Percentiles rank a stretch among this genome's conserved stretches.
These are phyloP conservation scores for Aspergillus neoniger DNA, from an alignment of 2,329 filamentous ascomycete genomes.

Conservation along the genomic window DNA sequence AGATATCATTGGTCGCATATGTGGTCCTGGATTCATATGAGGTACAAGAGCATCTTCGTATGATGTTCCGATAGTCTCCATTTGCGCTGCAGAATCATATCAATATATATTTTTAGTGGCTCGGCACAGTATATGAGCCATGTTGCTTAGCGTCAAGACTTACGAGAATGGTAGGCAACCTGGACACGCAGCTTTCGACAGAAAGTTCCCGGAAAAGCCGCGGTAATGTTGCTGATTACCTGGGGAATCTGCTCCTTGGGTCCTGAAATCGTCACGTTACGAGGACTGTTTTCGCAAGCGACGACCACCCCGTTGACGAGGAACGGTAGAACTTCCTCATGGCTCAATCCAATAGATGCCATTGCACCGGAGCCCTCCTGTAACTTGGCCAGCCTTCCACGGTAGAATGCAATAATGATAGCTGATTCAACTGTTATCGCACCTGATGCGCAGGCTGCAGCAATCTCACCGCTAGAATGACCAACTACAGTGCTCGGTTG, in stretches of 20 bases:
- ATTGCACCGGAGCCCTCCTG: slow-evolving; percentile 19
- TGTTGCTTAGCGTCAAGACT: neutral
- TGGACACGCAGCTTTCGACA: slow-evolving; percentile 15
- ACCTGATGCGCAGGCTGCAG: slow-evolving; percentile 41
- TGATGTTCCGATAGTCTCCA: neutral
- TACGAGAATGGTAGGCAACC: slow-evolving; percentile 22
- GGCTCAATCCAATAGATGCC: slow-evolving; percentile 25
- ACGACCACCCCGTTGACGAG: slow-evolving; percentile 13
- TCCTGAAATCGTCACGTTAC: slow-evolving; percentile 20
- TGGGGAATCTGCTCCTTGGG: slow-evolving; percentile 8
- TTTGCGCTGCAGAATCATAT: neutral
- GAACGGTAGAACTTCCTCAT: slow-evolving; percentile 6
- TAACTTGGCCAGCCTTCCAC: slow-evolving; percentile 17
- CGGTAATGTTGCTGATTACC: slow-evolving; percentile 7
- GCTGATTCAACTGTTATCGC: slow-evolving; percentile 20
- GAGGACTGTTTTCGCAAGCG: slow-evolving; percentile 21
- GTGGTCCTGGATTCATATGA: neutral
- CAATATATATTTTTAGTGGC: neutral
- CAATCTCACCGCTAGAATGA: slow-evolving; percentile 41
- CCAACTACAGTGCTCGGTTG: slow-evolving; percentile 28
- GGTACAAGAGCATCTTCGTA: neutral
- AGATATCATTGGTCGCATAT: slow-evolving; percentile 12
- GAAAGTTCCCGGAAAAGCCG: slow-evolving; percentile 4
- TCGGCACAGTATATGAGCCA: no score
- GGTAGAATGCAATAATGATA: slow-evolving; percentile 25